Evolutionary conservation across 2,329 filamentous ascomycete species (phyloP).

Genomic region (Metarhizium rileyi): DNA sequence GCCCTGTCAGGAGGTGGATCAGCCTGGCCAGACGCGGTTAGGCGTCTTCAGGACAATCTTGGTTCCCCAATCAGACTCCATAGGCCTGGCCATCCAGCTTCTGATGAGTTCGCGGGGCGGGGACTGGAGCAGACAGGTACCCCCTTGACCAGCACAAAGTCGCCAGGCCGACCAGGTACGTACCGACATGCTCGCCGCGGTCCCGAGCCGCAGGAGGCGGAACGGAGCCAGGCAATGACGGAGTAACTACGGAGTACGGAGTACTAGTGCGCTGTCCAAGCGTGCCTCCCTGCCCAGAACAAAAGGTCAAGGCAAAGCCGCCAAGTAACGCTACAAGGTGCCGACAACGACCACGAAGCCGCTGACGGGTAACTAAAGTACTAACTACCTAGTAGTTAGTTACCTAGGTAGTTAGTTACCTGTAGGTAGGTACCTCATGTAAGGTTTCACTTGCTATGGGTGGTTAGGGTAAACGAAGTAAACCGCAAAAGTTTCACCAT

Average conservation of each 20-base stretch:
- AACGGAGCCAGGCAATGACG: slow-evolving; percentile 6
- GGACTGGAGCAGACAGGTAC: not conserved
- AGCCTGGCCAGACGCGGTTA: not conserved
- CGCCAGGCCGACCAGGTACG: not conserved
- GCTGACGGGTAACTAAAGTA: too few species aligned
- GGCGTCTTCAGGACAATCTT: not conserved
- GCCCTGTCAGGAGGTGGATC: not conserved
- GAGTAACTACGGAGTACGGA: too few species aligned
- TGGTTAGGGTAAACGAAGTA: too few species aligned
- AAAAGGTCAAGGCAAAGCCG: not conserved
- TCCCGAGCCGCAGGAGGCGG: not conserved
- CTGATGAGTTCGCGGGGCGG: not conserved
- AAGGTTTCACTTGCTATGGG: too few species aligned
- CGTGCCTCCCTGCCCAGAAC: not conserved
- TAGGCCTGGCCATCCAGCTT: not conserved
- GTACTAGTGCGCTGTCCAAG: not conserved
- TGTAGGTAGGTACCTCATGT: too few species aligned
- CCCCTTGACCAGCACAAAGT: not conserved
- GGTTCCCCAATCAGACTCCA: not conserved
- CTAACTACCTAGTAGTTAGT: too few species aligned
- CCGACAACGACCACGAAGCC: not conserved
- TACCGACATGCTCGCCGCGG: not conserved
- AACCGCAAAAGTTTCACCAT: too few species aligned
- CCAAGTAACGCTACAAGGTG: not conserved
- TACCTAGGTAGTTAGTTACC: too few species aligned